Conservation (phyloP, 73 alveolate genomes). For the Paramecium tetraurelia region DNA sequence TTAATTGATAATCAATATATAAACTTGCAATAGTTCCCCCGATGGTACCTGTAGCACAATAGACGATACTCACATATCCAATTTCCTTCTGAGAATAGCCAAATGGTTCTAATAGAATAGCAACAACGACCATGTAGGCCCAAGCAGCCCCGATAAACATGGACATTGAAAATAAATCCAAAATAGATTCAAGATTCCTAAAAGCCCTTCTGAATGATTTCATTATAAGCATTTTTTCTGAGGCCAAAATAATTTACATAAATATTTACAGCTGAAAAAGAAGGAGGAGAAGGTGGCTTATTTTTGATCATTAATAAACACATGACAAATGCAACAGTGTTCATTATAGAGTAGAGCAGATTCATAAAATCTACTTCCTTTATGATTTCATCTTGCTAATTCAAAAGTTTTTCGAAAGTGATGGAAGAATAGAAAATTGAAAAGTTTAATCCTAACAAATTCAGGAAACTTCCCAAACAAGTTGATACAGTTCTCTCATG, state of each 20-base stretch:
- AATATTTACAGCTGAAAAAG: background rate
- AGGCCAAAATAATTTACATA: background rate
- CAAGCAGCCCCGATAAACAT: conserved; percentile 41
- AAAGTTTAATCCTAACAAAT: background rate
- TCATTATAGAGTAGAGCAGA: background rate
- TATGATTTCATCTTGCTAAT: background rate
- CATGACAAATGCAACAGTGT: background rate
- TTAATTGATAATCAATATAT: background rate
- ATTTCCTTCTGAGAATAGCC: background rate
- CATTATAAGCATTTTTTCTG: background rate
- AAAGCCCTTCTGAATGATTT: background rate
- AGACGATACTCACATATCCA: background rate
- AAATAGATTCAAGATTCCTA: background rate
- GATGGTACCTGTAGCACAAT: conserved; percentile 16
- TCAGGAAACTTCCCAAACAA: background rate
- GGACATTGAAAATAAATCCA: background rate
- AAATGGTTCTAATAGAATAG: background rate
- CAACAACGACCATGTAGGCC: background rate
- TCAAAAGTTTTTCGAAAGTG: background rate
- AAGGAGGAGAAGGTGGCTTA: background rate
- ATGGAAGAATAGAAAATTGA: background rate
- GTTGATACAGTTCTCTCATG: conserved; percentile 31
- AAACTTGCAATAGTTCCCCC: conserved; percentile 19
- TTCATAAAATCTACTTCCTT: background rate
- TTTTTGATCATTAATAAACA: background rate